Conservation (phyloP, 1,284 basidiomycete genomes). For the Apiotrichum domesticum region DNA sequence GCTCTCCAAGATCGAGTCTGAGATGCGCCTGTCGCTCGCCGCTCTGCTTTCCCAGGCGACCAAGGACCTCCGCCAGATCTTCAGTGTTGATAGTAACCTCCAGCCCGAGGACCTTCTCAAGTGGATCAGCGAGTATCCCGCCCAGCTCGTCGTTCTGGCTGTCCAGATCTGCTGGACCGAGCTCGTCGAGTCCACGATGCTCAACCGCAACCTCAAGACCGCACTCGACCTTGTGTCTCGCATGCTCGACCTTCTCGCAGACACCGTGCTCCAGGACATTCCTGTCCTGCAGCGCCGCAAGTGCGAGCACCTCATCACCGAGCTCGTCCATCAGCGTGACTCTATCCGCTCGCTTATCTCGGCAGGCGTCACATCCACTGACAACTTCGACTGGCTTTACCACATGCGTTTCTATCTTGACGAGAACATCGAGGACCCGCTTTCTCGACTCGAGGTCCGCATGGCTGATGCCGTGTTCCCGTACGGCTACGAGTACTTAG, state of each 20-base stretch:
- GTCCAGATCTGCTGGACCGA: constrained; percentile 91
- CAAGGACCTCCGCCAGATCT: constrained; percentile 63
- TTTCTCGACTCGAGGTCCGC: constrained; percentile 71
- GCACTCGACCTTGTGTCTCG: constrained; percentile 71
- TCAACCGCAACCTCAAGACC: constrained; percentile 52
- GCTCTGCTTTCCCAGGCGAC: constrained; percentile 36
- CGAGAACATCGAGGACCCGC: constrained; percentile 60
- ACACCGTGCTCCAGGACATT: constrained; percentile 88
- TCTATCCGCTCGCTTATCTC: constrained; percentile 76
- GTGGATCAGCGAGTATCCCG: constrained; percentile 91
- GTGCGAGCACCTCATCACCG: constrained; percentile 98
- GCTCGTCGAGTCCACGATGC: constrained; percentile 70
- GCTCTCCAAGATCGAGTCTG: constrained; percentile 84
- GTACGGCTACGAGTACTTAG: constrained; percentile 98
- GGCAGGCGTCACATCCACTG: constrained; percentile 59
- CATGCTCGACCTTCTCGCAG: constrained; percentile 87
- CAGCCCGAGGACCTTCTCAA: constrained; percentile 63
- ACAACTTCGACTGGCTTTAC: constrained; percentile 87
- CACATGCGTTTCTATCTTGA: constrained; percentile 99
- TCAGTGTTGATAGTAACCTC: constrained; percentile 48
- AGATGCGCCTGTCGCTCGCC: constrained; percentile 91
- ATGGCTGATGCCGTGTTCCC: constrained; percentile 91
- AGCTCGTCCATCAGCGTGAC: constrained; percentile 95
- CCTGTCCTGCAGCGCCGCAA: constrained; percentile 84
- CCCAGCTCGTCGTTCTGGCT: constrained; percentile 90